phyloP scores from a whole-genome alignment of 805 yeast species.

The Dipodascus geniculatus region DNA sequence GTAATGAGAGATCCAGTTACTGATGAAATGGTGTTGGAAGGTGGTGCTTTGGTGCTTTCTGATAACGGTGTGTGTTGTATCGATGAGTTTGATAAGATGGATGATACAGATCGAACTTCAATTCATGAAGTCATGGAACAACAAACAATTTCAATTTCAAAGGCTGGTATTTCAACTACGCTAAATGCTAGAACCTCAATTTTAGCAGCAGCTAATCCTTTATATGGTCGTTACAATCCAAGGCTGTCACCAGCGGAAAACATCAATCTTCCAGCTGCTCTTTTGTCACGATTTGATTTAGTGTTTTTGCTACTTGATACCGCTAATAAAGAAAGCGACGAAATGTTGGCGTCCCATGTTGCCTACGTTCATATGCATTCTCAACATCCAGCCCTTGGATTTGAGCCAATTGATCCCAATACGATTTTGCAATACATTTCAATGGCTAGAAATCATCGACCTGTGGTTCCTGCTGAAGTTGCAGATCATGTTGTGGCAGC shows the following conservation, averaged over 20 bases:
- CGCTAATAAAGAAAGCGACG: constrained; percentile 75
- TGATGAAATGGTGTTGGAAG: constrained; percentile 81
- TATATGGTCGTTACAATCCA: constrained; percentile 92
- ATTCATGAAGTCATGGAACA: constrained; percentile 99
- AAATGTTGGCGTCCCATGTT: constrained; percentile 84
- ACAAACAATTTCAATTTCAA: constrained; percentile 95
- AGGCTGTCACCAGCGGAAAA: constrained; percentile 87
- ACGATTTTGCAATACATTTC: constrained; percentile 82
- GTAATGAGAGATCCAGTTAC: constrained; percentile 91
- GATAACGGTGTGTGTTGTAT: constrained; percentile 99
- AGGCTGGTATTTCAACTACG: constrained; percentile 96
- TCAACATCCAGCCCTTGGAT: constrained; percentile 61
- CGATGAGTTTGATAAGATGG: constrained; percentile 97
- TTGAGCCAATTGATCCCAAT: constrained; percentile 65
- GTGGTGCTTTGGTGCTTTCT: constrained; percentile 91
- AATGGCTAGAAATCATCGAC: constrained; percentile 73
- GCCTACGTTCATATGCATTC: constrained; percentile 92
- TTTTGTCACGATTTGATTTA: constrained; percentile 86
- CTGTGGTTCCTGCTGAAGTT: constrained; percentile 71
- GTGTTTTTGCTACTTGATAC: constrained; percentile 87
- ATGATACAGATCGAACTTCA: constrained; percentile 86
- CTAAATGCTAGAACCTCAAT: constrained; percentile 93
- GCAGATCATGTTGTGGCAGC: constrained; percentile 78
- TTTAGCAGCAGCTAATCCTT: constrained; percentile 94
- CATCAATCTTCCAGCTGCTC: constrained; percentile 93